A percentile compares a stretch with the other conserved stretches of the same genome.
Conservation (phyloP, 2,329 filamentous ascomycete genomes). For the Nothomitra cinnamomea region DNA sequence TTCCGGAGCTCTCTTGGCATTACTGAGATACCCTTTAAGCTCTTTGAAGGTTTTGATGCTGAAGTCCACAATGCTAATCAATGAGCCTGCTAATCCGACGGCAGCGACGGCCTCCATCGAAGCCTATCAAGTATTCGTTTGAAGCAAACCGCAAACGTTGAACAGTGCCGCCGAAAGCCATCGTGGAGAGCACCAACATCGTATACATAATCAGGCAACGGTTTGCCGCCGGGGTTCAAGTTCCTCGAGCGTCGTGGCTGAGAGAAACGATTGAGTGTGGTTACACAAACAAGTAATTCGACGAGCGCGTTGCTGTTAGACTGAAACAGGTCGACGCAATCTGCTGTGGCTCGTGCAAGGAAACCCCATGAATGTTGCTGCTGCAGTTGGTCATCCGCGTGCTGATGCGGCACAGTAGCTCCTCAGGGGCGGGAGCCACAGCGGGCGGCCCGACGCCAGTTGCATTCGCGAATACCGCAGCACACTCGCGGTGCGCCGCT, state of each 20-base stretch:
- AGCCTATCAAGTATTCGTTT: background rate
- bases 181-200: background rate
- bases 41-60: background rate
- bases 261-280: background rate
- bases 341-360: background rate
- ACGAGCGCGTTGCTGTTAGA: background rate
- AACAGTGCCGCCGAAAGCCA: background rate
- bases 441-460: too few species aligned
- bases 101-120: background rate
- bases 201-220: background rate
- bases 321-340: background rate
- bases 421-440: too few species aligned
- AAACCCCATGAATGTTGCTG: background rate
- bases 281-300: background rate
- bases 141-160: background rate
- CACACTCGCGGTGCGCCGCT: too few species aligned
- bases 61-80: background rate
- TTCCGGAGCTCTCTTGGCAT: too few species aligned
- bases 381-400: too few species aligned
- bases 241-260: too few species aligned
- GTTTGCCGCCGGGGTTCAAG: background rate
- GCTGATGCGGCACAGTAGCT: too few species aligned
- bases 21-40: background rate
- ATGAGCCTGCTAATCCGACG: background rate
- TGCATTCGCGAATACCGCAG: too few species aligned